Evolutionary conservation across 2,329 filamentous ascomycete species (phyloP), one percentile per base, ranked within the genome.

Genomic region (Aspergillus novofumigatus): DNA sequence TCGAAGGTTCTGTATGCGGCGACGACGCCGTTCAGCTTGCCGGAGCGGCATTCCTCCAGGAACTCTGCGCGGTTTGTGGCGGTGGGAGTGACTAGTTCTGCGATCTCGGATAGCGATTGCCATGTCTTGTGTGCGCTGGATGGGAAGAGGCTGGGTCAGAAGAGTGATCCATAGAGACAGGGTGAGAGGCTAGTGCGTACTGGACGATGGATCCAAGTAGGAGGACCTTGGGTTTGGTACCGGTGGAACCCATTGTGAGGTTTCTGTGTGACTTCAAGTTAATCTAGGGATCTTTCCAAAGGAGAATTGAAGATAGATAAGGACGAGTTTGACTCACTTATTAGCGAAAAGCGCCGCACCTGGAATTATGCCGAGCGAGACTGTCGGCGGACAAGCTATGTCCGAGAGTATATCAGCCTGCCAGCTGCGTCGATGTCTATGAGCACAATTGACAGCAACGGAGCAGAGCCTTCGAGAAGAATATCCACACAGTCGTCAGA

Each of bases 1-100:
- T 73, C 73, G 65, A 92, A 91, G 14, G 89, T 93, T 54, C 90
- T 84, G 74, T 89, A 94, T 28, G 83, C 81, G 41, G 83, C 86
- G 21, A 82, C 68, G 32, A 86, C 82, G 59, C 83, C 86, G 62
- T 90, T 84, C n/a, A 91, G 78, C 32, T 79, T 78, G 21, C 89
- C 89, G 21, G 82, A 80, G 51, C 77, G 76, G 70, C 84, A 87
- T 76, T 93, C 88, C 50, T 83, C 70, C 53, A 93, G 75, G 72
- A 95, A 93, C 20, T 85, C 85, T 21, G 75, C 70, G 54, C 90
- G 85, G 70, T 80, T 84, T 21, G 77, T 85, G 9, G 89, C 79
- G 59, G 77, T 77, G 7, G 89, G 85, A 14, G 75, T 74, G 44
- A 92, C 65, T 47, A 92, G 73, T n/a, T 90, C 84, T 45, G 87